A percentile compares a stretch with the other conserved stretches of the same genome.
Evolutionary conservation across 805 yeast genomes (phyloP).

Genomic region (Sugiyamaella lignohabitans): DNA sequence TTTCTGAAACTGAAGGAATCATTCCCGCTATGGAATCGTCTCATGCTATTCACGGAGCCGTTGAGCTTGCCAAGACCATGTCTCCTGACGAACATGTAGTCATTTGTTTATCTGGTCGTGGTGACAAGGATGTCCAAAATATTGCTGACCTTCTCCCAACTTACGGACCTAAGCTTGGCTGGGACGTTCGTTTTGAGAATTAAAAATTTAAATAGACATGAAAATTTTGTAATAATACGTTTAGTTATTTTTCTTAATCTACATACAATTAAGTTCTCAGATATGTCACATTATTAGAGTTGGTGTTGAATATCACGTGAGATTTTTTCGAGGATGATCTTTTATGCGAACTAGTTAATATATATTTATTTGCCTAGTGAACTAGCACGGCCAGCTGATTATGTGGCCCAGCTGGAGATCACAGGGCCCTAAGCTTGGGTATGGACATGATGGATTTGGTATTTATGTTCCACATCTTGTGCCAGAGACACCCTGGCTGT

Average conservation of each 20-base stretch:
- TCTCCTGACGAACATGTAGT: slow-evolving; percentile 71
- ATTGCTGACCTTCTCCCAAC: slow-evolving; percentile 91
- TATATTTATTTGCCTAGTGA: too few species aligned
- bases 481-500: slow-evolving; percentile 22
- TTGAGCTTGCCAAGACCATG: slow-evolving; percentile 80
- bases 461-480: slow-evolving; percentile 19
- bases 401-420: slow-evolving; percentile 39
- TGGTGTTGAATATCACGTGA: too few species aligned
- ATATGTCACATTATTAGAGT: too few species aligned
- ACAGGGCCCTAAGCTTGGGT: slow-evolving; percentile 37
- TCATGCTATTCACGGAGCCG: slow-evolving; percentile 91
- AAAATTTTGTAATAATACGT: too few species aligned
- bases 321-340: too few species aligned
- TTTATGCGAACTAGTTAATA: too few species aligned
- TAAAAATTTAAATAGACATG: too few species aligned
- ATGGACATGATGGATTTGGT: slow-evolving; percentile 39
- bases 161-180: slow-evolving; percentile 84
- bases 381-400: too few species aligned
- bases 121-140: slow-evolving; percentile 97
- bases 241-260: too few species aligned
- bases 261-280: too few species aligned
- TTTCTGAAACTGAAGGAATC: slow-evolving; percentile 94
- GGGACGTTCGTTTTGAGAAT: slow-evolving; percentile 80
- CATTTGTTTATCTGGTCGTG: slow-evolving; percentile 94
- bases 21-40: slow-evolving; percentile 98